Base-by-base conservation (phyloP, 2,329 filamentous ascomycete species). In the Calonectria pteridis region DNA sequence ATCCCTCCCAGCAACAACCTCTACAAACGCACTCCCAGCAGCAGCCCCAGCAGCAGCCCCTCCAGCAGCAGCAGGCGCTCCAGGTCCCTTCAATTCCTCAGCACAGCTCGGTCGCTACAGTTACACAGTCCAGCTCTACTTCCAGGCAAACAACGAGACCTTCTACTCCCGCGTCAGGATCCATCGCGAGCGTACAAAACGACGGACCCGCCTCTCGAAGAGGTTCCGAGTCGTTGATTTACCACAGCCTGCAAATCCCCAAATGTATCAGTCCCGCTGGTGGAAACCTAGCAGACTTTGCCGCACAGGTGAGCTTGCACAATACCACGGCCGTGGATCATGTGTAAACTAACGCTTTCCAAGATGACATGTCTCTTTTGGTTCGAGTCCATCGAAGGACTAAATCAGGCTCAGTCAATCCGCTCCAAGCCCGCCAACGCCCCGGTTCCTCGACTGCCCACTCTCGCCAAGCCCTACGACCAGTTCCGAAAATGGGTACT, bases 351-450 rank as follows among this genome's bases (percentile, higher is more conserved):
- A 64, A 79, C 28, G 31, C 49, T 46, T 55, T n/a, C 33, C 50
- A 80, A 98, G 94, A 94, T 98, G 84, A 98, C 96, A 16, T 98
- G 96, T 82, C 89, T 99, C 18, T 98, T 98, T 86, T 98, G 97
- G 96, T 98, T 98, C 83, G 96, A 98, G 84, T 94, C 94, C 20
- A 93, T 94, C 53, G 90, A 93, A n/a, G 93, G 94, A 28, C 87
- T 98, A 20, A 91, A 94, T 78, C 89, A 91, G 71, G 94, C 96
- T 46, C 93, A 96, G 82, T 91, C 92, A 13, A 86, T 91, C 71
- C 83, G 85, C 76, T 80, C 84, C 65, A 80, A 85, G 78, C 84
- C 87, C 49, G 76, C 87, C 43, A 82, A 82, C 13, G 78, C 82
- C 5, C 78, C 82, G 3, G 77, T 91, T 59, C 85, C 89, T 70